Base-by-base conservation (phyloP, 2,329 filamentous ascomycete species). In the Pseudocercospora cruenta region DNA sequence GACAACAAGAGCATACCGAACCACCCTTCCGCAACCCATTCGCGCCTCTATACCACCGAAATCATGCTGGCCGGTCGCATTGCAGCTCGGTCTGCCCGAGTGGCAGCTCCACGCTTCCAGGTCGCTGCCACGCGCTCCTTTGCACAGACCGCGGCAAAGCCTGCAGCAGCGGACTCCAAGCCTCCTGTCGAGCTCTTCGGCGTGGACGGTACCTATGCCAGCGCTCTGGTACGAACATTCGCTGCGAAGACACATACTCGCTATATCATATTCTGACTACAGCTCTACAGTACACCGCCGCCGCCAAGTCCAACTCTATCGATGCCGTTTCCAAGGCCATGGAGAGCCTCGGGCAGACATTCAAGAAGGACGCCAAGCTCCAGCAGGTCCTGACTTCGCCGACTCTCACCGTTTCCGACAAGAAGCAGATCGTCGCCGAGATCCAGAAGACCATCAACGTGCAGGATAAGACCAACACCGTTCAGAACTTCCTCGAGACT, bases 201-300 rank as follows among this genome's bases (percentile, higher is more conserved):
- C 76, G 85, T 99, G 79, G 95, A 98, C 83, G 95, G 95, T 82
- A 98, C 94, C 80, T 99, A 99, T 85, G 95, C 95, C 81, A 93
- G 91, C 84, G 95, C 95, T 85, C 87, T 99, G 90, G 95, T 99
- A 94, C 81, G 92, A 22, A 21, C 22, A 10, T 19, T 19, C 53
- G 43, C 54, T 47, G 43, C 64, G 26, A 49, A 33, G 31, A 60
- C 21, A 47, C 19, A 24, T 22, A 33, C 36, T 58, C 19, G 33
- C 51, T 10, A 8, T 14, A 5, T 12, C 28, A 10, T 16, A 24
- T 58, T 28, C 31, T 58, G 22, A 58, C n/a, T 9, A 39, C 22
- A 8, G 19, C 14, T 19, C n/a, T 2, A 31, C 77, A 99, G 95
- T 99, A 97, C 89, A 98, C 94, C 72, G 95, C 95, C 71, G 93